A percentile compares a stretch with the other conserved stretches of the same genome.
phyloP scores from a whole-genome alignment of 2,329 filamentous ascomycete genomes.

The Cryphonectria carpinicola region DNA sequence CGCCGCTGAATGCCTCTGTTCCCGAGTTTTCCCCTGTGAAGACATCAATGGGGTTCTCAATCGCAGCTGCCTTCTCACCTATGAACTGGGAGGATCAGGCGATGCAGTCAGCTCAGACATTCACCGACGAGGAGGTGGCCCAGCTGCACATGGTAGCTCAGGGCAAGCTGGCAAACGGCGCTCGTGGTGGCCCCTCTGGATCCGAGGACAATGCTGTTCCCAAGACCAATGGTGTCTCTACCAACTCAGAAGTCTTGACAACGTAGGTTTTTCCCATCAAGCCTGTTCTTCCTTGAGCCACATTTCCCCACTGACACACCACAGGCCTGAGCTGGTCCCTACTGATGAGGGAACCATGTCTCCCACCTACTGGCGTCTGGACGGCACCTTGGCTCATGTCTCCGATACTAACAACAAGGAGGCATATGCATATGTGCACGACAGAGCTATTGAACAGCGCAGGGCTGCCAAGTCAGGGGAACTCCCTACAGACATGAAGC shows the following conservation, averaged over 20 bases:
- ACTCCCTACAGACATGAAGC: constrained; percentile 61
- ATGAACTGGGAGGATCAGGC: constrained; percentile 16
- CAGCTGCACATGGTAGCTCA: constrained; percentile 36
- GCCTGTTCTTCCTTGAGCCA: background rate
- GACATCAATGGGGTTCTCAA: constrained; percentile 5
- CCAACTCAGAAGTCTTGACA: constrained; percentile 9
- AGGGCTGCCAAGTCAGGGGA: constrained; percentile 40
- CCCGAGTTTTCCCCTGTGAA: constrained; percentile 61
- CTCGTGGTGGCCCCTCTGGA: background rate
- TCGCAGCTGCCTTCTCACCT: background rate
- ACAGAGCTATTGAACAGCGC: constrained; percentile 45
- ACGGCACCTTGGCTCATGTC: constrained; percentile 21
- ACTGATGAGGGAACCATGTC: constrained; percentile 19
- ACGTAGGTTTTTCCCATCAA: constrained; percentile 14
- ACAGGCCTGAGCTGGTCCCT: constrained; percentile 24
- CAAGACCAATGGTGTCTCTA: constrained; percentile 25
- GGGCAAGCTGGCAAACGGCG: constrained; percentile 23
- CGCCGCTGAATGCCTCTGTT: constrained; percentile 64
- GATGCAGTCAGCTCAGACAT: constrained; percentile 39
- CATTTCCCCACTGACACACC: constrained; percentile 20
- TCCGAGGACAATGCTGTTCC: constrained; percentile 12
- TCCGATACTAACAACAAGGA: constrained; percentile 29
- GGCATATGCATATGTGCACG: constrained; percentile 43
- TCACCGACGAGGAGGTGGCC: constrained; percentile 38
- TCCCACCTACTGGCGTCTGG: constrained; percentile 20